Conservation (phyloP, 1,284 basidiomycete species). For the Sporisorium scitamineum region DNA sequence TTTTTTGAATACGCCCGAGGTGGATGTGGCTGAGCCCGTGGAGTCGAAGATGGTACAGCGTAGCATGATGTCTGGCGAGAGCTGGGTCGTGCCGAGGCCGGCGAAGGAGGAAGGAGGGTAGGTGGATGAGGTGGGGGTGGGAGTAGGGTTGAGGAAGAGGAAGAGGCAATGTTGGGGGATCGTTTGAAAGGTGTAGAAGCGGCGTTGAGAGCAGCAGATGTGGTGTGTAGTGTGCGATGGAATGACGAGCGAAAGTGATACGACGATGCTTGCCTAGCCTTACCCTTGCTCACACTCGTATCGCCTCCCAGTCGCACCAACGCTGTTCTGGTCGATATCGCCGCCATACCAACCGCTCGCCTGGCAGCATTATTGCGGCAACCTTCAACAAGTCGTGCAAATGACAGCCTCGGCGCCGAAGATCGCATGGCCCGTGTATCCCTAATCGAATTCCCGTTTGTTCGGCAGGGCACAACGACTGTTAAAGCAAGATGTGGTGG, state of each 20-base stretch:
- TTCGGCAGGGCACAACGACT: neutral
- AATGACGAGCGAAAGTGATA: neutral
- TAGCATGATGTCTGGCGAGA: constrained; percentile 58
- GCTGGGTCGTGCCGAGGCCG: constrained; percentile 49
- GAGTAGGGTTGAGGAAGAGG: constrained; percentile 5
- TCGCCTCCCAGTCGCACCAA: neutral
- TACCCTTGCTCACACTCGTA: neutral
- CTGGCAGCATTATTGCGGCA: neutral
- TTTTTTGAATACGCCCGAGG: constrained; percentile 89
- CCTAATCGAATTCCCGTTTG: too few species aligned
- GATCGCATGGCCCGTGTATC: neutral
- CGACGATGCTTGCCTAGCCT: constrained; percentile 1
- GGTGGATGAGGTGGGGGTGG: neutral
- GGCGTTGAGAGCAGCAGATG: neutral
- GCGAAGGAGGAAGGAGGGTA: constrained; percentile 6
- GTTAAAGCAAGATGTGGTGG: neutral
- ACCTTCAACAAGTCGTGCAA: too few species aligned
- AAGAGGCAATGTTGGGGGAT: neutral
- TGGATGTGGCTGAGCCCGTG: constrained; percentile 77
- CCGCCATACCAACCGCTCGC: neutral
- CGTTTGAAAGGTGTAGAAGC: neutral
- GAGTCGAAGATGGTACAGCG: constrained; percentile 64
- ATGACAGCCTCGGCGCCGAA: constrained; percentile 4
- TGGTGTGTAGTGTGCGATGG: neutral
- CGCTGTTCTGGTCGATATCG: neutral